Conservation (phyloP, 768 basidiomycete genomes). For the Naematelia aurantialba region DNA sequence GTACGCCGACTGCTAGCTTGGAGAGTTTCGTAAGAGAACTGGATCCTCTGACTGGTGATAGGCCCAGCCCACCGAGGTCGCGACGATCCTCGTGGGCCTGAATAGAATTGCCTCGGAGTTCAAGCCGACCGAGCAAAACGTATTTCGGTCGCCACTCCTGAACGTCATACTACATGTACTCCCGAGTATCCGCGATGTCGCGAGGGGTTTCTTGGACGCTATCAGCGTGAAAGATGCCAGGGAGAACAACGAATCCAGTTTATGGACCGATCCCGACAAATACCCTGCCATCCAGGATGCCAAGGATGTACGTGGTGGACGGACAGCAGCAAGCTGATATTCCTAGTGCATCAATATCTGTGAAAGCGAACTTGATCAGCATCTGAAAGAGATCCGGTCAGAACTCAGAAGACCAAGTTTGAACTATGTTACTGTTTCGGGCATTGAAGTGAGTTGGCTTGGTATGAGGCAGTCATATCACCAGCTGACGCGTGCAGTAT, state of each 20-base stretch:
- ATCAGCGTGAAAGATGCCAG: constrained; percentile 64
- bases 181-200: constrained; percentile 61
- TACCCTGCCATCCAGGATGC: constrained; percentile 61
- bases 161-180: constrained; percentile 67
- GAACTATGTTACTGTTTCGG: constrained; percentile 63
- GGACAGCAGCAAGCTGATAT: constrained; percentile 3
- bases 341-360: constrained; percentile 63
- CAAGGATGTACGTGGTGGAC: constrained; percentile 56
- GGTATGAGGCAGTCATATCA: not conserved
- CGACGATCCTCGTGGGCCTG: constrained; percentile 70
- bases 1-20: constrained; percentile 58
- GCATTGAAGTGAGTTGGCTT: constrained; percentile 62
- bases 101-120: constrained; percentile 66
- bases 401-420: constrained; percentile 68
- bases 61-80: constrained; percentile 78
- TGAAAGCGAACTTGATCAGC: constrained; percentile 68
- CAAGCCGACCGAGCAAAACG: constrained; percentile 52
- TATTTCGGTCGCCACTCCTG: constrained; percentile 65
- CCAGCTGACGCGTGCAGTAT: constrained; percentile 55
- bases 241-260: constrained; percentile 62
- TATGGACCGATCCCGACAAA: constrained; percentile 64
- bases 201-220: constrained; percentile 58
- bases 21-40: too few relatives aligned
- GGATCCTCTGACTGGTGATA: too few relatives aligned
- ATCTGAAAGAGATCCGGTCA: constrained; percentile 71